Conservation (phyloP, 495 filamentous ascomycete species). For the Paragyromitra xinjiangensis region DNA sequence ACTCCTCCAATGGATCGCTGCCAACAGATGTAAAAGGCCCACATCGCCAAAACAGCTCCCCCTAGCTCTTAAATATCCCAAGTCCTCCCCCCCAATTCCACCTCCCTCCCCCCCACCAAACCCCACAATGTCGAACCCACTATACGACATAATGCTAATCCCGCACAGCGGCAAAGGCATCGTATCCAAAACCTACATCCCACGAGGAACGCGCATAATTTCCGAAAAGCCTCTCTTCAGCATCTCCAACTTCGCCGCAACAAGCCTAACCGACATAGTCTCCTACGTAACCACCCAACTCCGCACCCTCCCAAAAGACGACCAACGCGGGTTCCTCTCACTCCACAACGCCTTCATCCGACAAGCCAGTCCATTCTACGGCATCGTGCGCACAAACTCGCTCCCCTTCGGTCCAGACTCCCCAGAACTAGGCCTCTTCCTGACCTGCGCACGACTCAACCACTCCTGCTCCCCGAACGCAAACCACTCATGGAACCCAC, state of each 20-base stretch:
- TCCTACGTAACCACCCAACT: conserved; percentile 56
- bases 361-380: conserved; percentile 56
- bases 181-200: conserved; percentile 58
- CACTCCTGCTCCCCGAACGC: conserved; percentile 63
- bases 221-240: conserved; percentile 60
- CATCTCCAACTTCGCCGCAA: conserved; percentile 51
- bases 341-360: conserved; percentile 62
- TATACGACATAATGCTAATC: conserved; percentile 59
- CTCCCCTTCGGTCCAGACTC: conserved; percentile 58
- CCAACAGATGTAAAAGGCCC: conserved; percentile 45
- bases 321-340: conserved; percentile 60
- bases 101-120: background rate
- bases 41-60: no score
- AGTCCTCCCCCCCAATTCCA: background rate
- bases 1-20: conserved; percentile 49
- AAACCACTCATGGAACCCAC: conserved; percentile 60
- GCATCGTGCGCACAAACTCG: conserved; percentile 60
- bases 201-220: conserved; percentile 60
- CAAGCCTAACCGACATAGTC: conserved; percentile 53
- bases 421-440: conserved; percentile 58
- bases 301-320: conserved; percentile 56
- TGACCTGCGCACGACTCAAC: conserved; percentile 59
- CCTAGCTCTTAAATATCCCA: conserved; percentile 23
- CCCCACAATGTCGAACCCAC: conserved; percentile 31
- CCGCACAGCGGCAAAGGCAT: conserved; percentile 60